These are phyloP conservation scores for Nicotiana undulata DNA, from an alignment of 257 asterid species.

Conservation along the genomic window DNA sequence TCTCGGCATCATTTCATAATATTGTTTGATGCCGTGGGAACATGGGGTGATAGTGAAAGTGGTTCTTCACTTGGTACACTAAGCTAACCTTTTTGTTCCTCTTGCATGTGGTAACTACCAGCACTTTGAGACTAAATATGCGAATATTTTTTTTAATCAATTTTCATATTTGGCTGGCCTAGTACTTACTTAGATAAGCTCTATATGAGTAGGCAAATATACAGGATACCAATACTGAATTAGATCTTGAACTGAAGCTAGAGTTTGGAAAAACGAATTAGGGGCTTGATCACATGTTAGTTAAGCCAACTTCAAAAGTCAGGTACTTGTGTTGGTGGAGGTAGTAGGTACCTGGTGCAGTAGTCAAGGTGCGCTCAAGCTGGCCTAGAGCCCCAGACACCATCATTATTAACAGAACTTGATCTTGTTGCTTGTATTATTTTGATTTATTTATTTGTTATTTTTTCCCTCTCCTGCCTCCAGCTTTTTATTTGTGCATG, in stretches of 20 bases:
- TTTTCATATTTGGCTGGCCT: background rate
- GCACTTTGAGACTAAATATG: background rate
- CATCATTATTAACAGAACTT: background rate
- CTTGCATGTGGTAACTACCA: background rate
- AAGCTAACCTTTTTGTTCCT: background rate
- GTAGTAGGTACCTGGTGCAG: background rate
- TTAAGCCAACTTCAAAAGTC: background rate
- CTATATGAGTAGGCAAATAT: background rate
- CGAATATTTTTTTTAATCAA: background rate
- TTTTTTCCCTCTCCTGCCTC: background rate
- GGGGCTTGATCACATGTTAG: background rate
- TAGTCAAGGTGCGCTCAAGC: background rate
- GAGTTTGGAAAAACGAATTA: background rate
- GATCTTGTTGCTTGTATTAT: background rate
- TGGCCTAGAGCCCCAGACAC: background rate
- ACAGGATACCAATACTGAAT: background rate
- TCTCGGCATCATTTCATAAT: no score
- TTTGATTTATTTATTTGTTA: background rate
- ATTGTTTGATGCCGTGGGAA: background rate
- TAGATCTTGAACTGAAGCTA: no score
- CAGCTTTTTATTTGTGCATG: background rate
- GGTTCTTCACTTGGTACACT: background rate
- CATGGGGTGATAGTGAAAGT: background rate
- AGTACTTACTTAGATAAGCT: background rate
- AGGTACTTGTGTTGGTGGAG: background rate